Evolutionary conservation across 2,329 filamentous ascomycete species (phyloP).

Genomic region (Pseudogymnoascus sp.): DNA sequence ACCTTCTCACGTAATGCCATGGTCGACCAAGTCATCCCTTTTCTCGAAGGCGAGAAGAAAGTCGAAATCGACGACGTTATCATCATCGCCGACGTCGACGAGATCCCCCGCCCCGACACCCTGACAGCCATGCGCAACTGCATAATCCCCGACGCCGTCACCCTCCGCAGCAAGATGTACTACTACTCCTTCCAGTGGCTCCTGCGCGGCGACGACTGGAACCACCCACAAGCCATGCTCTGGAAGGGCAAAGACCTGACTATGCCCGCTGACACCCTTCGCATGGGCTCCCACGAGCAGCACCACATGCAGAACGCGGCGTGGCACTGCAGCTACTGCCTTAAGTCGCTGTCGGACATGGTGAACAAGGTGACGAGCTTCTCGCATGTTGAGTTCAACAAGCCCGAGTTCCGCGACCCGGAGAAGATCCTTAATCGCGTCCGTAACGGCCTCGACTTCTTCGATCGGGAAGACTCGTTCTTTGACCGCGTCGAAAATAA

Average conservation of each 20-base stretch:
- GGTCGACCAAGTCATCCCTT: conserved; percentile 44
- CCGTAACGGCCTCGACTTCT: conserved; percentile 37
- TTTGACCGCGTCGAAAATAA: conserved; percentile 35
- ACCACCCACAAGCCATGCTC: conserved; percentile 39
- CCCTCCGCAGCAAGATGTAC: conserved; percentile 31
- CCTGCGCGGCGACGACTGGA: conserved; percentile 32
- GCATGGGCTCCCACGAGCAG: conserved; percentile 26
- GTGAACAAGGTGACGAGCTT: conserved; percentile 37
- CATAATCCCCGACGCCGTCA: conserved; percentile 28
- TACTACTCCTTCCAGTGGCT: conserved; percentile 36
- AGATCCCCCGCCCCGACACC: conserved; percentile 34
- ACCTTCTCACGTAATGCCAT: conserved; percentile 49
- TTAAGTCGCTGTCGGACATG: conserved; percentile 36
- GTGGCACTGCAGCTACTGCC: conserved; percentile 43
- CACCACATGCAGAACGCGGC: conserved; percentile 31
- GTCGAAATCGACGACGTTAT: conserved; percentile 35
- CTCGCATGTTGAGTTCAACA: conserved; percentile 35
- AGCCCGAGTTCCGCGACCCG: conserved; percentile 34
- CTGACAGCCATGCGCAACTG: conserved; percentile 32
- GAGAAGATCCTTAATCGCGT: conserved; percentile 36
- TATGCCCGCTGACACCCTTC: conserved; percentile 35
- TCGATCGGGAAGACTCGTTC: conserved; percentile 29
- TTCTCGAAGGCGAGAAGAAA: conserved; percentile 28
- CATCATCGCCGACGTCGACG: conserved; percentile 40
- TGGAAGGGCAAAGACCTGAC: conserved; percentile 33